These are phyloP conservation scores for Arachis monticola DNA, from an alignment of 331 rosid species.

Conservation along the genomic window DNA sequence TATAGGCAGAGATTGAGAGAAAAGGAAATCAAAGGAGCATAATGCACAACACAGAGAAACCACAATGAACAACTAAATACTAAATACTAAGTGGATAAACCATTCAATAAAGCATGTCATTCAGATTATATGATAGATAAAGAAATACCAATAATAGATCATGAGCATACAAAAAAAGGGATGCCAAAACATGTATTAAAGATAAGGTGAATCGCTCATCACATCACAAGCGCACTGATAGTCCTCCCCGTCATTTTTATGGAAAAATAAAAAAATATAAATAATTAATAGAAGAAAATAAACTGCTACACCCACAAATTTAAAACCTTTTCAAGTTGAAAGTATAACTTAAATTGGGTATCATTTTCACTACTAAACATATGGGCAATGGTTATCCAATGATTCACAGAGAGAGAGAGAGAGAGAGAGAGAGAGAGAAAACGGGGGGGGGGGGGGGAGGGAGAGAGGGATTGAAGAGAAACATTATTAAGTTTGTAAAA, in stretches of 20 bases:
- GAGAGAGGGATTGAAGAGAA: too few relatives aligned
- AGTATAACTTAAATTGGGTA: constrained; percentile 7
- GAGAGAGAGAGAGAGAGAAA: not conserved
- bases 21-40: not conserved
- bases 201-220: not conserved
- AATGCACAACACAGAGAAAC: not conserved
- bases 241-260: not conserved
- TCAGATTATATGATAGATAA: not conserved
- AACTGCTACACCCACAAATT: not conserved
- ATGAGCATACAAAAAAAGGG: not conserved
- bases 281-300: not conserved
- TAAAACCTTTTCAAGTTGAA: constrained; percentile 25
- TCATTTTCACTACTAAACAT: not conserved
- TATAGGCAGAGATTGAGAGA: not conserved
- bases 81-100: not conserved
- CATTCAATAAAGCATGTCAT: not conserved
- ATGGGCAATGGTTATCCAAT: constrained; percentile 15
- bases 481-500: not conserved
- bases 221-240: constrained; percentile 30
- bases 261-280: not conserved
- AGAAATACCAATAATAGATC: not conserved
- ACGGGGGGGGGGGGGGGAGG: not conserved
- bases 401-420: not conserved
- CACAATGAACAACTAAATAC: not conserved
- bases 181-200: constrained; percentile 11